Base-by-base conservation (phyloP, 257 asterid genomes). In the Dorcoceras hygrometricum region DNA sequence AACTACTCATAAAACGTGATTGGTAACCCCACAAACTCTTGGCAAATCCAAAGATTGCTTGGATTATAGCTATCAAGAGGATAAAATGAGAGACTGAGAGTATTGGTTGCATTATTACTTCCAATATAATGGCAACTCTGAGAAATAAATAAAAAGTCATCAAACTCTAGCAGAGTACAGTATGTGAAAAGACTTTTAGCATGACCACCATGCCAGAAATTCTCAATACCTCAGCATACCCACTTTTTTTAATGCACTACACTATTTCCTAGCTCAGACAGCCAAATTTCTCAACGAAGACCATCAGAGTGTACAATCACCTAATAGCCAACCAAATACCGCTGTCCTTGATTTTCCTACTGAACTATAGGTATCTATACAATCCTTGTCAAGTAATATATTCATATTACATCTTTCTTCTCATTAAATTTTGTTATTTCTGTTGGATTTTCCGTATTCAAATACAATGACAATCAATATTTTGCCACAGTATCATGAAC, bases 381-480 rank as follows among this genome's bases (percentile, higher is more conserved):
- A 36, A 36, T 36, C 16, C 46, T 10, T 36, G 14, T 11, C 46
- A 36, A 36, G 2, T 24, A 26, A 48, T 32, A 63, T 8, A 29
- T 8, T 34, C 43, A 9, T 27, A 11, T 46, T 63, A 63, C 25
- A 5, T 71, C 46, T 71, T 46, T 25, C 32, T 63, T 28, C 23
- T 27, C 10, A 48, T 64, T 22, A 11, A 28, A 62, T 36, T 20
- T 0, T 26, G 46, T 5, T 46, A 24, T 64, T 16, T 43, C 58
- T 48, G 8, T 24, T 5, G 18, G 7, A 14, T 39, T 24, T 23
- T 9, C 2, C 23, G 3, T 7, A 9, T 22, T 39, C 11, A 50
- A 27, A 62, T 22, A 11, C 54, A 20, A 20, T 20, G 14, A 12
- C 23, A 20, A 19, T 11, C 18, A 31, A 19, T 22, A 34, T 16